A percentile compares a stretch with the other conserved stretches of the same genome.
phyloP scores from a whole-genome alignment of 352 stramenopile genomes.

The Chrysophaeum taylorii region DNA sequence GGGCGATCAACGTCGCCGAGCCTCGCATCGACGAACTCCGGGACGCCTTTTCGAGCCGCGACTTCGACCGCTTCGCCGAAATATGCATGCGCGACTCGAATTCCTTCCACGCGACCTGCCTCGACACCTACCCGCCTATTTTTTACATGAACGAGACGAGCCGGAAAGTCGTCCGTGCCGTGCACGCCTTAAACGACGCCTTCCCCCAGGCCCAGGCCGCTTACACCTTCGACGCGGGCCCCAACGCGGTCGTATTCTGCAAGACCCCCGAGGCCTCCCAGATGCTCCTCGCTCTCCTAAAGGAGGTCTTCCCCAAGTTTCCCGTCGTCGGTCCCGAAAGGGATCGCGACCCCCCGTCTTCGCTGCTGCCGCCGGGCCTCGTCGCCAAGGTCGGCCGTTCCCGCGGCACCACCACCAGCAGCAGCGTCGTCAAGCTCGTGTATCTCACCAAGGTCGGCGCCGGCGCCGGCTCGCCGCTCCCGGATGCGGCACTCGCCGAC shows the following conservation, averaged over 20 bases:
- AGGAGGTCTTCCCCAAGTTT: no score
- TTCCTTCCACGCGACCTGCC: conserved; percentile 87
- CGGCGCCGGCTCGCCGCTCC: no score
- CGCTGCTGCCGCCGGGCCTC: no score
- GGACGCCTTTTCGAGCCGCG: conserved; percentile 63
- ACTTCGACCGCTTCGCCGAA: conserved; percentile 86
- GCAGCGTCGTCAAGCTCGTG: no score
- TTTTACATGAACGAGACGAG: conserved; percentile 91
- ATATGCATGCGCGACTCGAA: conserved; percentile 84
- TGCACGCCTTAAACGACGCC: conserved; percentile 85
- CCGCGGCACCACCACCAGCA: no score
- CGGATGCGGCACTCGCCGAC: no score
- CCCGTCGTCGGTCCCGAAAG: no score
- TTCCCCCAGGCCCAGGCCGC: conserved; percentile 62
- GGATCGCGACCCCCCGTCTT: no score
- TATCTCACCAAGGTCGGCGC: no score
- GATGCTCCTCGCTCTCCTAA: no score
- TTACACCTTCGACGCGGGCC: conserved; percentile 96
- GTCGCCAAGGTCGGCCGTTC: no score
- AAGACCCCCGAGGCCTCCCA: conserved; percentile 55
- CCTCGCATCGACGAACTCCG: conserved; percentile 73
- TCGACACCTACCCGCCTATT: conserved; percentile 94
- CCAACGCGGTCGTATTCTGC: conserved; percentile 49
- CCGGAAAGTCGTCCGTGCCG: conserved; percentile 46
- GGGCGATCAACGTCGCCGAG: conserved; percentile 54